These are phyloP conservation scores for Cyphellophora attinorum DNA, from an alignment of 2,329 filamentous ascomycete genomes.

Conservation along the genomic window DNA sequence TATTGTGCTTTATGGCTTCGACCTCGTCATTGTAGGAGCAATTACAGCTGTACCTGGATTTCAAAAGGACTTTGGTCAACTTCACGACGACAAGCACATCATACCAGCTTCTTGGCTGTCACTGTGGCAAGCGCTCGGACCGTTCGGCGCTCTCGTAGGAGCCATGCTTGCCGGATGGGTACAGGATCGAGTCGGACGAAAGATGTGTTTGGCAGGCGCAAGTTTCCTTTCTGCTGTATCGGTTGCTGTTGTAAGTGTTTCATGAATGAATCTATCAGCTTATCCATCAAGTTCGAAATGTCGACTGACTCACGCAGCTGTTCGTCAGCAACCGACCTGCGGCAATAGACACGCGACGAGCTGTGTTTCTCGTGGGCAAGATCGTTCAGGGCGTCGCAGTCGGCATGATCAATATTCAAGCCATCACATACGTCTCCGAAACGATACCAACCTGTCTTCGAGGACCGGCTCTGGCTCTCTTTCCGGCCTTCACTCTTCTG, in stretches of 20 bases:
- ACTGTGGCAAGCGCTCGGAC: slow-evolving; percentile 33
- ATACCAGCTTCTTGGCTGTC: slow-evolving; percentile 36
- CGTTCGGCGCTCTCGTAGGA: slow-evolving; percentile 30
- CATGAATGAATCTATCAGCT: slow-evolving; percentile 19
- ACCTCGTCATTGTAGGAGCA: slow-evolving; percentile 24
- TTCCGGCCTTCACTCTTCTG: slow-evolving; percentile 40
- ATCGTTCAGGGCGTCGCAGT: slow-evolving; percentile 37
- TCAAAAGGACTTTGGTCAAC: slow-evolving; percentile 12
- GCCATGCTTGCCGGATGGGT: slow-evolving; percentile 28
- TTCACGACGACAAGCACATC: slow-evolving; percentile 23
- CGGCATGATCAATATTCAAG: slow-evolving; percentile 34
- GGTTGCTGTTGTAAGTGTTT: slow-evolving; percentile 27
- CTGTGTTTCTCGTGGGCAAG: slow-evolving; percentile 36
- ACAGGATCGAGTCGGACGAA: slow-evolving; percentile 32
- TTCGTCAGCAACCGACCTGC: slow-evolving; percentile 7
- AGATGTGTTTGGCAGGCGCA: slow-evolving; percentile 25
- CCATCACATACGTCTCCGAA: slow-evolving; percentile 42
- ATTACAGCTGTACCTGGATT: slow-evolving; percentile 21
- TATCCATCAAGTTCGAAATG: background rate
- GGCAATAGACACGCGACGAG: slow-evolving; percentile 22
- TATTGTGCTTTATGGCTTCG: slow-evolving; percentile 25
- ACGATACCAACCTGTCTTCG: slow-evolving; percentile 37
- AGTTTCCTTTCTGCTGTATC: slow-evolving; percentile 28
- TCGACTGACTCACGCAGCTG: background rate
- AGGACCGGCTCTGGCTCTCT: slow-evolving; percentile 38